phyloP scores from a whole-genome alignment of 2,329 filamentous ascomycete species.

The Colletotrichum godetiae region DNA sequence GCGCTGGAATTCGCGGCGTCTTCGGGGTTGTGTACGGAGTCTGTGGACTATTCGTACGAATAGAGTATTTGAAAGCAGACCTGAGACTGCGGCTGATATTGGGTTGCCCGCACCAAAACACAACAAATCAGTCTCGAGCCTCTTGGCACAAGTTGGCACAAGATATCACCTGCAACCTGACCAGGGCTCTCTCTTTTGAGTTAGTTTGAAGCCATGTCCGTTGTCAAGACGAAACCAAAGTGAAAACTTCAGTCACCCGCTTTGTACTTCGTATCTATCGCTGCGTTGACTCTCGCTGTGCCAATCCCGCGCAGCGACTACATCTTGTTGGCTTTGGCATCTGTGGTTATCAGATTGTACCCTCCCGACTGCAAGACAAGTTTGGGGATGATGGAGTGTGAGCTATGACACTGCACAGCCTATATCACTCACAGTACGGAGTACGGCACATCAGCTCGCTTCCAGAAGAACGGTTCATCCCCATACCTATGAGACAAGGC shows the following conservation, averaged over 20 bases:
- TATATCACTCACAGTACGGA: neutral
- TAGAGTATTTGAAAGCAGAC: neutral
- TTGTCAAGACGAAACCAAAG: neutral
- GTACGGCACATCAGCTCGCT: neutral
- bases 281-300: neutral
- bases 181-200: neutral
- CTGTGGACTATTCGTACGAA: neutral
- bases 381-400: no score
- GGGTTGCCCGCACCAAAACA: neutral
- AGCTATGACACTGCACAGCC: no score
- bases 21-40: conserved; percentile 6
- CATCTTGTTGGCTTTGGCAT: neutral
- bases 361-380: no score
- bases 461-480: conserved; percentile 18
- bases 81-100: neutral
- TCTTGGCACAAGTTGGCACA: conserved; percentile 3
- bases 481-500: conserved; percentile 13
- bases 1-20: neutral
- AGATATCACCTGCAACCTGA: neutral
- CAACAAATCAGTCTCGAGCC: neutral
- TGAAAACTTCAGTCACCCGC: neutral
- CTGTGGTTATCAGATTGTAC: neutral
- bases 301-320: neutral
- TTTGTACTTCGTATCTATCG: neutral
- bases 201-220: conserved; percentile 1